Conservation (phyloP, 176 grass and related monocot species). For the Secale cereale region DNA sequence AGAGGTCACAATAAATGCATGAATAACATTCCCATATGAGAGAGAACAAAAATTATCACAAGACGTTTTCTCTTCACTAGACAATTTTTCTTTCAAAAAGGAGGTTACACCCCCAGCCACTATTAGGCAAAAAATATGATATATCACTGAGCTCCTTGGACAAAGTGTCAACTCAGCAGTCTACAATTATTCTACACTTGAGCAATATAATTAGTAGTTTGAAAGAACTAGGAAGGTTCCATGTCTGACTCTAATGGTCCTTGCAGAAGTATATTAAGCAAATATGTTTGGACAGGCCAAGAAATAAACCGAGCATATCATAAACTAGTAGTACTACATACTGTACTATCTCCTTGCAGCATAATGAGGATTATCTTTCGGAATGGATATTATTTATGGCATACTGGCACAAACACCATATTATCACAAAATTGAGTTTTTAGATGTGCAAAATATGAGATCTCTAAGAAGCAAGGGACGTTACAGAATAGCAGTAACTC, state of each 20-base stretch:
- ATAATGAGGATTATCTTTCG: neutral
- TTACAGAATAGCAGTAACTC: slow-evolving; percentile 98
- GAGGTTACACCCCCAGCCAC: no score
- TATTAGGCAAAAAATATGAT: neutral
- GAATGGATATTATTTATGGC: neutral
- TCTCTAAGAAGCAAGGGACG: slow-evolving; percentile 10
- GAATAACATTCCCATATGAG: neutral
- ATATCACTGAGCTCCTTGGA: neutral
- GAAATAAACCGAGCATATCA: slow-evolving; percentile 7
- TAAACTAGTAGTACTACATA: neutral
- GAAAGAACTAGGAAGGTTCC: neutral
- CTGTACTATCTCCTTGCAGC: neutral
- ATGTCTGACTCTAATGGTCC: neutral
- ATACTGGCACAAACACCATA: neutral
- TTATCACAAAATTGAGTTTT: neutral
- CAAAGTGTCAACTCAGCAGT: neutral
- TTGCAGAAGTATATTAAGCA: neutral
- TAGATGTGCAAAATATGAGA: neutral
- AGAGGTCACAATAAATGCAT: neutral
- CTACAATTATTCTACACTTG: neutral
- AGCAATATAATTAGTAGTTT: neutral
- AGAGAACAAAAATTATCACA: no score
- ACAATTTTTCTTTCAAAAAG: no score
- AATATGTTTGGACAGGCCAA: neutral
- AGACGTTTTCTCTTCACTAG: no score